Percentiles rank a stretch among this genome's conserved stretches.
phyloP scores from a whole-genome alignment of 495 filamentous ascomycete genomes.

The Aspergillus taichungensis region DNA sequence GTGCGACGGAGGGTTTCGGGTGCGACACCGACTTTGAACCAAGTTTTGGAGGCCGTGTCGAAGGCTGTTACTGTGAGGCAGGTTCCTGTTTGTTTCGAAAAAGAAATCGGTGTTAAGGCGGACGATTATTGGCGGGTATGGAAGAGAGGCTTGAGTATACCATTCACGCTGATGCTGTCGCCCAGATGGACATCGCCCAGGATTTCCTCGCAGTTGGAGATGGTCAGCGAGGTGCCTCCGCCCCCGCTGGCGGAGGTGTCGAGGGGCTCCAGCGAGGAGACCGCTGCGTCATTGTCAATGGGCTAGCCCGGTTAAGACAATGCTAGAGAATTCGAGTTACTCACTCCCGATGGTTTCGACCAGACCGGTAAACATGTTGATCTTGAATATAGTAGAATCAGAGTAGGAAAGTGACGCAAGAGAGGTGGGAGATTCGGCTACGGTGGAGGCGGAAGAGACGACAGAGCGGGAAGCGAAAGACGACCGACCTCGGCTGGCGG shows the following conservation, averaged over 20 bases:
- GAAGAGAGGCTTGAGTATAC: conserved; percentile 25
- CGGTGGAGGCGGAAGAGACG: conserved; percentile 7
- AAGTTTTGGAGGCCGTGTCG: conserved; percentile 28
- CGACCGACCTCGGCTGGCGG: conserved; percentile 28
- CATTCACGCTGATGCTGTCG: conserved; percentile 90
- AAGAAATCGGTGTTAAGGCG: background rate
- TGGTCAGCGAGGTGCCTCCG: conserved; percentile 83
- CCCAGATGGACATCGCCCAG: conserved; percentile 77
- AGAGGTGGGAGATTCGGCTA: background rate
- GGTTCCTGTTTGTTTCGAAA: conserved; percentile 42
- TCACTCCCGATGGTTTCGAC: conserved; percentile 91
- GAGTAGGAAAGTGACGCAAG: background rate
- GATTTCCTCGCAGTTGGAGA: conserved; percentile 63
- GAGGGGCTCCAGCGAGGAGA: conserved; percentile 69
- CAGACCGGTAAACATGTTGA: conserved; percentile 90
- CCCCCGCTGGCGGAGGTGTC: conserved; percentile 59
- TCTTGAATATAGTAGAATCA: background rate
- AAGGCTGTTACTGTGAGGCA: conserved; percentile 89
- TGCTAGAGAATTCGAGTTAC: conserved; percentile 5
- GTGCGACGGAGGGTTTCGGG: conserved; percentile 96
- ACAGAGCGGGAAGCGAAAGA: conserved; percentile 5
- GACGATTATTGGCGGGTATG: background rate
- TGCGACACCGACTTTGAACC: conserved; percentile 90
- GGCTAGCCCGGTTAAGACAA: too few relatives aligned
- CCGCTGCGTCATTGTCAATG: conserved; percentile 43